Percentiles rank a stretch among this genome's conserved stretches.
Conservation (phyloP, 129 eudicot genomes). For the Helianthus tuberosus region DNA sequence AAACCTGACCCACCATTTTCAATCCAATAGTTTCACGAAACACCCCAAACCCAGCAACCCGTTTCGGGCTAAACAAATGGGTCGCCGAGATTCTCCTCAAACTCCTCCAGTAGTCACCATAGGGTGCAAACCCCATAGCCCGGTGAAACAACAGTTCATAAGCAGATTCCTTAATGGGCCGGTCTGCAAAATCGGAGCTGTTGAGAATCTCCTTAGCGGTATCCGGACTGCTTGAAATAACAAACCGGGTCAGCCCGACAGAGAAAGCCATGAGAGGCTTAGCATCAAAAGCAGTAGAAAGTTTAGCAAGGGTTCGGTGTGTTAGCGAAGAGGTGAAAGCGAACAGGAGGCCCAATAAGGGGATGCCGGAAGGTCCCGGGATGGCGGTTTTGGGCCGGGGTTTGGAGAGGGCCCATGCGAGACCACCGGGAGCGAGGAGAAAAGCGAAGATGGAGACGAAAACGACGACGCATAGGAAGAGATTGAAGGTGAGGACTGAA, state of each 20-base stretch:
- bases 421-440: constrained; percentile 84
- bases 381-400: constrained; percentile 51
- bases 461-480: constrained; percentile 34
- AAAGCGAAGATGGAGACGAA: constrained; percentile 51
- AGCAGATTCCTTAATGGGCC: constrained; percentile 93
- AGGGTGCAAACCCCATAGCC: constrained; percentile 96
- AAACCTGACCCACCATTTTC: constrained; percentile 55
- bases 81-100: constrained; percentile 75
- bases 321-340: constrained; percentile 53
- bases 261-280: constrained; percentile 73
- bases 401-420: constrained; percentile 80
- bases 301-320: constrained; percentile 51
- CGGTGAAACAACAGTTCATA: constrained; percentile 81
- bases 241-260: constrained; percentile 76
- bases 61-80: constrained; percentile 76
- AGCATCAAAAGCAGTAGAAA: constrained; percentile 44
- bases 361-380: constrained; percentile 87
- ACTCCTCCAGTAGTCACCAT: constrained; percentile 88
- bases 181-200: constrained; percentile 78
- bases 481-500: constrained; percentile 23
- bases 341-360: constrained; percentile 56
- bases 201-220: constrained; percentile 69
- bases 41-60: constrained; percentile 51
- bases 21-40: constrained; percentile 57
- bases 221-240: constrained; percentile 70